A percentile compares a stretch with the other conserved stretches of the same genome.
These are phyloP conservation scores for Cryphonectria carpinicola DNA, from an alignment of 2,329 filamentous ascomycete species.

Conservation along the genomic window DNA sequence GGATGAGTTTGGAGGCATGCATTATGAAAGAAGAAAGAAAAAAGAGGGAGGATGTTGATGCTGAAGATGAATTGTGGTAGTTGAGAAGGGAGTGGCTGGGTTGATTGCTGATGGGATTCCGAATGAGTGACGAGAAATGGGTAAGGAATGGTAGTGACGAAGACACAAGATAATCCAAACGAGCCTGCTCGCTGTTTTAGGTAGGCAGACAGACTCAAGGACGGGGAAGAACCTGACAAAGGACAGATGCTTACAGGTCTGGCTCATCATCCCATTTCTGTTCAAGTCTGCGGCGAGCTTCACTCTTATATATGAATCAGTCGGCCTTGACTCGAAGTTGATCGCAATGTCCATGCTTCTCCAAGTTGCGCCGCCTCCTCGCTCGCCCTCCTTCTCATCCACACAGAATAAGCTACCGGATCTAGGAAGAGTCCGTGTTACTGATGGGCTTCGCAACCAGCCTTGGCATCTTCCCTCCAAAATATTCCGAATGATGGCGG, in stretches of 20 bases:
- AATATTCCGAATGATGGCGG: neutral
- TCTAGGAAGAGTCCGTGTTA: neutral
- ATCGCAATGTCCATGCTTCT: neutral
- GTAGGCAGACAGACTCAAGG: neutral
- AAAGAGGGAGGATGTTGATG: neutral
- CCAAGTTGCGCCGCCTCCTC: neutral
- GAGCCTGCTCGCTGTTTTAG: slow-evolving; percentile 17
- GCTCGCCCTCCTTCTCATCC: neutral
- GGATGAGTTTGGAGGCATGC: slow-evolving; percentile 12
- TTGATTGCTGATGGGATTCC: neutral
- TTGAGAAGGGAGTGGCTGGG: neutral
- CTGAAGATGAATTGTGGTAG: neutral
- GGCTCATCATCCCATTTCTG: neutral
- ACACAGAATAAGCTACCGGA: neutral
- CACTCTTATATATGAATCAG: neutral
- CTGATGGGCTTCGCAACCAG: neutral
- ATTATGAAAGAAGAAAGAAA: slow-evolving; percentile 6
- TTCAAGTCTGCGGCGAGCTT: neutral
- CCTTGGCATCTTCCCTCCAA: neutral
- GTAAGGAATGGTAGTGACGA: slow-evolving; percentile 5
- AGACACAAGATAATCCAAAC: slow-evolving; percentile 5
- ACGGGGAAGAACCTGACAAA: neutral
- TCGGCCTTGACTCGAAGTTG: neutral
- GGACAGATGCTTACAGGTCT: neutral
- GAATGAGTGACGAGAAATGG: slow-evolving; percentile 18